Evolutionary conservation across 768 basidiomycete genomes (phyloP).

Genomic region (Mycena rebaudengoi): DNA sequence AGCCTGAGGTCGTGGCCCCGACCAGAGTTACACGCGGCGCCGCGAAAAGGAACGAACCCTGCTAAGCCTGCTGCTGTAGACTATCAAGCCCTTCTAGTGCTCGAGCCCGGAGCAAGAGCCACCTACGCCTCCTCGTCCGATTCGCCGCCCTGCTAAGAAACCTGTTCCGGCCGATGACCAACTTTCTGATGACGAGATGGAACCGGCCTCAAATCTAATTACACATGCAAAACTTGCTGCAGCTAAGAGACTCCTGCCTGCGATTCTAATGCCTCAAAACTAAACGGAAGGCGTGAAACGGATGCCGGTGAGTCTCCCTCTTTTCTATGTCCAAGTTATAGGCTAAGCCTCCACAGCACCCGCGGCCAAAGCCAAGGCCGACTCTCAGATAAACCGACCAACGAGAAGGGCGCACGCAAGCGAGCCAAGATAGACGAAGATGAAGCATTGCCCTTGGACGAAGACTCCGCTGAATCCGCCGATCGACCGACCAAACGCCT

Average conservation of each 20-base stretch:
- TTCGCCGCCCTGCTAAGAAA: too few species aligned
- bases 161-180: background rate
- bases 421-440: constrained; percentile 8
- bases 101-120: too few species aligned
- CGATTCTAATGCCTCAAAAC: too few species aligned
- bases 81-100: too few species aligned
- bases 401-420: constrained; percentile 5
- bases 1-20: background rate
- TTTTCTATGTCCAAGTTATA: background rate
- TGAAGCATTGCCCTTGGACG: background rate
- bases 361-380: background rate
- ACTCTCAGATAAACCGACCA: background rate
- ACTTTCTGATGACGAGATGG: constrained; percentile 2
- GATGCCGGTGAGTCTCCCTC: background rate
- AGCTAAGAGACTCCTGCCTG: too few species aligned
- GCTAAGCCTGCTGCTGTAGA: too few species aligned
- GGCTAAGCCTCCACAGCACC: background rate
- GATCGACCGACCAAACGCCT: constrained; percentile 16
- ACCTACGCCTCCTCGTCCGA: too few species aligned
- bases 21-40: constrained; percentile 5
- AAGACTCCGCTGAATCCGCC: constrained; percentile 3
- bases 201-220: background rate
- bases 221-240: background rate
- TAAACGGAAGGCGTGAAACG: background rate
- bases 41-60: background rate